Conservation (phyloP, 2,329 filamentous ascomycete genomes). For the Cucurbitaria berberidis region DNA sequence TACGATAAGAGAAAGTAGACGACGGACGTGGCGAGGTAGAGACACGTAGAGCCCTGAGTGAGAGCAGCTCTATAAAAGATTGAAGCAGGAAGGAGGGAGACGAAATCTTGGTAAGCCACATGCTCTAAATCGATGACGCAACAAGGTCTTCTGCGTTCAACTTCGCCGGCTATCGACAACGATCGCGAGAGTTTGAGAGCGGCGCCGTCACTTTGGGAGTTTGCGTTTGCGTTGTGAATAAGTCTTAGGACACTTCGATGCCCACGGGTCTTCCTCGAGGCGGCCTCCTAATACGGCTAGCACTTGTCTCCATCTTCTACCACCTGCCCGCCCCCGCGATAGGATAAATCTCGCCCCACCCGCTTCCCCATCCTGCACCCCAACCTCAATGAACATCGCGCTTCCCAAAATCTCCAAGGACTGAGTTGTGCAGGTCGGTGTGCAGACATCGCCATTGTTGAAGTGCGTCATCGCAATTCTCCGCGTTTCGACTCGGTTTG, state of each 20-base stretch:
- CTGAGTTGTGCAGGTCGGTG: not conserved
- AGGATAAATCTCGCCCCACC: too few species aligned
- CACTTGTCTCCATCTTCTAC: too few species aligned
- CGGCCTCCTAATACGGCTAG: not conserved
- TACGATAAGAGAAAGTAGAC: too few species aligned
- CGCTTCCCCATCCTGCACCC: not conserved
- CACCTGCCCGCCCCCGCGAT: too few species aligned
- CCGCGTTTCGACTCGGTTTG: constrained; percentile 36
- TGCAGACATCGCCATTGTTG: not conserved
- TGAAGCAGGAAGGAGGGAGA: too few species aligned
- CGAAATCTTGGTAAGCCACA: too few species aligned
- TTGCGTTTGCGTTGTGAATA: not conserved
- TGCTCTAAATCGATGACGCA: not conserved
- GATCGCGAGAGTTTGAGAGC: not conserved
- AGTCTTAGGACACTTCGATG: too few species aligned
- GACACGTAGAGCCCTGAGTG: too few species aligned
- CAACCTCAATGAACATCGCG: not conserved
- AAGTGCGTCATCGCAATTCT: not conserved
- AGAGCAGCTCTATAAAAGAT: not conserved
- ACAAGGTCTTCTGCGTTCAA: not conserved
- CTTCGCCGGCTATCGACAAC: not conserved
- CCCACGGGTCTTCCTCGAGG: too few species aligned
- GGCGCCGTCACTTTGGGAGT: not conserved
- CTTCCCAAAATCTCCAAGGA: not conserved
- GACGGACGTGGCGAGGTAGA: not conserved